These are phyloP conservation scores for Trametopsis cervina DNA, from an alignment of 768 basidiomycete species.

Conservation along the genomic window DNA sequence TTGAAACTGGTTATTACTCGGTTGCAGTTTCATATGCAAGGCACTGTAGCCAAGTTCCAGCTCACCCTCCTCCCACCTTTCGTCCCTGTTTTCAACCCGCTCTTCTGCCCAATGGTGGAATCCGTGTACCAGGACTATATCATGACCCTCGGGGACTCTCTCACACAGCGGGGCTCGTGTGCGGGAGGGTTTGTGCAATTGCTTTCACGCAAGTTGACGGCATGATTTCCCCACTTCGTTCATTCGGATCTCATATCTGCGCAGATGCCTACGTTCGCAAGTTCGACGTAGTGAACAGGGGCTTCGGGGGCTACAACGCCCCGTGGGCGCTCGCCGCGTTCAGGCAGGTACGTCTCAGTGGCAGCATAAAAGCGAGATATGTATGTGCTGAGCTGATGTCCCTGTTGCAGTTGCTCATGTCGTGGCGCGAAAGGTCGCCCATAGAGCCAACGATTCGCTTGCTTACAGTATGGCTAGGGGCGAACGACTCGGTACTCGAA, in stretches of 20 bases:
- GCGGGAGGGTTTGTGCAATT: conserved; percentile 57
- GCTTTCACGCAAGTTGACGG: conserved; percentile 47
- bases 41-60: too few species aligned
- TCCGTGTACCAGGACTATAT: too few species aligned
- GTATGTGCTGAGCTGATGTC: too few species aligned
- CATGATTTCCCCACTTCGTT: neutral
- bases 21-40: too few species aligned
- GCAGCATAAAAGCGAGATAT: too few species aligned
- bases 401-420: too few species aligned
- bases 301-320: conserved; percentile 79
- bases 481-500: conserved; percentile 74
- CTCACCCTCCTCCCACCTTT: too few species aligned
- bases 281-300: conserved; percentile 83
- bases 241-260: neutral
- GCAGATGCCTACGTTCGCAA: conserved; percentile 73
- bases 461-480: conserved; percentile 86
- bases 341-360: conserved; percentile 61
- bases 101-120: too few species aligned
- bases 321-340: conserved; percentile 81
- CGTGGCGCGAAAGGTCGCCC: conserved; percentile 34
- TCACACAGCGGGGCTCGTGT: conserved; percentile 66
- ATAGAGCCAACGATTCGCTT: conserved; percentile 56
- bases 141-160: conserved; percentile 77
- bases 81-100: too few species aligned
- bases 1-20: too few species aligned